These are phyloP conservation scores for Ascocoryne sarcoides DNA, from an alignment of 2,329 filamentous ascomycete species.

Conservation along the genomic window DNA sequence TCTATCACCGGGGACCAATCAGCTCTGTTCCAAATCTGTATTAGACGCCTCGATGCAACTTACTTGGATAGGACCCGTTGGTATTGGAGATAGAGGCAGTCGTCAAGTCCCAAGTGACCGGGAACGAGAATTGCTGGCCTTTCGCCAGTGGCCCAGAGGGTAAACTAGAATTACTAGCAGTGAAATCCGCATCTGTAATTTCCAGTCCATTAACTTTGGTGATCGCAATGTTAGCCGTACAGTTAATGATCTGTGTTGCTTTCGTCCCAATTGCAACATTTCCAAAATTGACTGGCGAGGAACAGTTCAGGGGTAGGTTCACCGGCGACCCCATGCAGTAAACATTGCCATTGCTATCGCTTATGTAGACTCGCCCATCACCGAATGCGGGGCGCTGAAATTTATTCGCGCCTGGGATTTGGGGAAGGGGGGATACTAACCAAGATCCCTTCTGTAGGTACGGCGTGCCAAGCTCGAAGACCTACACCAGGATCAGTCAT, in stretches of 20 bases:
- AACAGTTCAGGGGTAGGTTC: slow-evolving; percentile 31
- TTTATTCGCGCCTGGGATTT: slow-evolving; percentile 30
- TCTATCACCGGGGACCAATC: neutral
- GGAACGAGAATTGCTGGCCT: slow-evolving; percentile 29
- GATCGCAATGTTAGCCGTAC: slow-evolving; percentile 29
- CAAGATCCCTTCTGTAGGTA: slow-evolving; percentile 30
- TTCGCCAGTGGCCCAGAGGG: slow-evolving; percentile 25
- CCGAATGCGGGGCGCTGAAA: slow-evolving; percentile 34
- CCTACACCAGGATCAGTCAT: slow-evolving; percentile 31
- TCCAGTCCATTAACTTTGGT: slow-evolving; percentile 27
- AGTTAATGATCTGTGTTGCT: slow-evolving; percentile 21
- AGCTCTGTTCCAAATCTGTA: neutral
- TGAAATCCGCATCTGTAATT: slow-evolving; percentile 26
- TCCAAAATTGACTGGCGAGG: slow-evolving; percentile 30
- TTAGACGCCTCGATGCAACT: neutral
- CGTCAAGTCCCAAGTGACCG: slow-evolving; percentile 29
- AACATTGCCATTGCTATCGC: slow-evolving; percentile 21
- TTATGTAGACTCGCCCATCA: slow-evolving; percentile 28
- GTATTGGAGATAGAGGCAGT: slow-evolving; percentile 9
- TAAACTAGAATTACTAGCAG: slow-evolving; percentile 26
- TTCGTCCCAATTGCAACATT: slow-evolving; percentile 24
- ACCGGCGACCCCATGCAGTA: slow-evolving; percentile 30
- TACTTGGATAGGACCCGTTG: neutral
- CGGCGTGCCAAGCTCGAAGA: slow-evolving; percentile 31
- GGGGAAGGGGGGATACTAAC: slow-evolving; percentile 27